phyloP scores from a whole-genome alignment of 2,329 filamentous ascomycete species.

The Drechmeria coniospora region DNA sequence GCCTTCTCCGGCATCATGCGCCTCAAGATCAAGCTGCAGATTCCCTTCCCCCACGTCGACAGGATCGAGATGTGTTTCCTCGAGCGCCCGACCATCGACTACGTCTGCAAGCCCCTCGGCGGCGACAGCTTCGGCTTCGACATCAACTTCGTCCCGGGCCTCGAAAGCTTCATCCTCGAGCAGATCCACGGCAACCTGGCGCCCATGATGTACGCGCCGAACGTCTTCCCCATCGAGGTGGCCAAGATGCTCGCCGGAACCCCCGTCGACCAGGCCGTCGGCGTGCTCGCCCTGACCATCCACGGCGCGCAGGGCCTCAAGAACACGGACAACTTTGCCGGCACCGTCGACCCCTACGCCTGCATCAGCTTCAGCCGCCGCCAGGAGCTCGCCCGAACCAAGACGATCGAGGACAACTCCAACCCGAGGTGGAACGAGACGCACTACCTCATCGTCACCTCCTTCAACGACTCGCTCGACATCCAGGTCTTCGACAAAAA shows the following conservation, averaged over 20 bases:
- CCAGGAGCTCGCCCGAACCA: constrained; percentile 70
- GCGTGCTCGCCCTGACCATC: constrained; percentile 80
- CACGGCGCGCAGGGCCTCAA: constrained; percentile 86
- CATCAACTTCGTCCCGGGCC: constrained; percentile 95
- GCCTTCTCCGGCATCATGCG: constrained; percentile 91
- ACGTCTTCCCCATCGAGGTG: constrained; percentile 96
- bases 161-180: constrained; percentile 87
- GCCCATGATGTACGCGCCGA: constrained; percentile 96
- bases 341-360: constrained; percentile 81
- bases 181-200: constrained; percentile 87
- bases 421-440: constrained; percentile 96
- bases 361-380: constrained; percentile 74
- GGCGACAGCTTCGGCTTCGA: constrained; percentile 94
- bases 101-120: constrained; percentile 92
- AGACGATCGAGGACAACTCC: constrained; percentile 68
- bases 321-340: constrained; percentile 87
- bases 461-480: constrained; percentile 74
- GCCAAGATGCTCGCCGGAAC: constrained; percentile 95
- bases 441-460: constrained; percentile 86
- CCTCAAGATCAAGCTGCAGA: constrained; percentile 92
- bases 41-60: constrained; percentile 90
- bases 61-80: constrained; percentile 91
- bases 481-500: constrained; percentile 86
- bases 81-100: constrained; percentile 78
- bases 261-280: constrained; percentile 87